Evolutionary conservation across 176 grass and related monocot species (phyloP).

Genomic region (Aechmea fasciata): DNA sequence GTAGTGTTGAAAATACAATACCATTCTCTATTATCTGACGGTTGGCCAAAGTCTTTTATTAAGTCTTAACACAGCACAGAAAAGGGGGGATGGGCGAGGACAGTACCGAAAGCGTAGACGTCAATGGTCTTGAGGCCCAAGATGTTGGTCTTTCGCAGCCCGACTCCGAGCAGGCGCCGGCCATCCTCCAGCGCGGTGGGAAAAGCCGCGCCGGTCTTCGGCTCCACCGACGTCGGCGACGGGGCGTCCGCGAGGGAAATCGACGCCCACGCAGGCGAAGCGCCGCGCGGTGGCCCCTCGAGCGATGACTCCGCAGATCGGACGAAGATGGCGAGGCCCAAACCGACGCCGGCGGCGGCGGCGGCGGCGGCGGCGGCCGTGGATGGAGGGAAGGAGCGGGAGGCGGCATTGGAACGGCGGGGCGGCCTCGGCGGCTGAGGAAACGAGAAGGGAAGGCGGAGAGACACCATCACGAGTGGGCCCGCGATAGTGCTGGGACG

Average conservation of each 20-base stretch:
- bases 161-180: conserved; percentile 54
- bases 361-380: conserved; percentile 32
- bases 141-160: conserved; percentile 55
- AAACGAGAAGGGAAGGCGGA: conserved; percentile 17
- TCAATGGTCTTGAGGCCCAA: conserved; percentile 75
- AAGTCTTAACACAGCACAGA: not conserved
- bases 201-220: conserved; percentile 48
- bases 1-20: too few species aligned
- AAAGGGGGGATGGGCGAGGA: not conserved
- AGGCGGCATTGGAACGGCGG: conserved; percentile 16
- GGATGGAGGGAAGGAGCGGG: conserved; percentile 1
- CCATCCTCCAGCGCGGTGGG: conserved; percentile 35
- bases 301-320: conserved; percentile 21
- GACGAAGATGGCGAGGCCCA: conserved; percentile 31
- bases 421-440: conserved; percentile 16
- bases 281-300: not conserved
- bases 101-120: conserved; percentile 84
- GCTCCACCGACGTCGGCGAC: conserved; percentile 28
- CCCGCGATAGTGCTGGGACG: not conserved
- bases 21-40: too few species aligned
- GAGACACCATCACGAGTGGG: conserved; percentile 18
- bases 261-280: conserved; percentile 52
- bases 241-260: conserved; percentile 41
- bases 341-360: conserved; percentile 12
- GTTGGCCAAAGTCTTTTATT: too few species aligned